Conservation (phyloP, 192 early-diverging fungal species). For the Fimicolochytrium jonesii region DNA sequence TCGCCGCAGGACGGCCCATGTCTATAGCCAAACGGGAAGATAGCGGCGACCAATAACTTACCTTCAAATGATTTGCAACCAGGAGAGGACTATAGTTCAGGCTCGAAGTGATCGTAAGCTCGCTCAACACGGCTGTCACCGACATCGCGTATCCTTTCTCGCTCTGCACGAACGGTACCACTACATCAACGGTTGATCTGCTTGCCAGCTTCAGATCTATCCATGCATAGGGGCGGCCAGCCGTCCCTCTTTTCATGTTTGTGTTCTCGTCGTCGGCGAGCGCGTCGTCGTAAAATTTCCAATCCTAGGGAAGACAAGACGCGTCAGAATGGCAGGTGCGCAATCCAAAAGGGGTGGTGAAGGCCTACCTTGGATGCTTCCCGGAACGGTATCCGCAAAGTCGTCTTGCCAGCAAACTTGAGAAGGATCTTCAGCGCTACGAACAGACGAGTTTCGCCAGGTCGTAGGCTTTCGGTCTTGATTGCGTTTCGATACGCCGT, state of each 20-base stretch:
- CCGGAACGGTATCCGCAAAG: conserved; percentile 59
- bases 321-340: conserved; percentile 4
- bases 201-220: conserved; percentile 53
- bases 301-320: conserved; percentile 47
- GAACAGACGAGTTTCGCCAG: conserved; percentile 56
- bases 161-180: conserved; percentile 53
- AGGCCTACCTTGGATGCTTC: conserved; percentile 64
- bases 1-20: no score
- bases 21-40: no score
- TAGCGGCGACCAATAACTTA: no score
- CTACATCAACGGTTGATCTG: conserved; percentile 46
- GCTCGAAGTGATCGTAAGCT: conserved; percentile 54
- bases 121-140: conserved; percentile 45
- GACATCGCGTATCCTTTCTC: conserved; percentile 52
- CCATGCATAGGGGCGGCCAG: conserved; percentile 65
- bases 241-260: conserved; percentile 16
- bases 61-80: conserved; percentile 45
- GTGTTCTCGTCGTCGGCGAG: conserved; percentile 11
- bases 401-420: conserved; percentile 56
- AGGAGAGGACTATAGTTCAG: conserved; percentile 65
- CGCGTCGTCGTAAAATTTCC: conserved; percentile 47
- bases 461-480: conserved; percentile 41
- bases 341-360: not conserved
- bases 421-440: conserved; percentile 54
- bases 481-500: conserved; percentile 50